Conservation (phyloP, 345 rosid species). For the Durio zibethinus region DNA sequence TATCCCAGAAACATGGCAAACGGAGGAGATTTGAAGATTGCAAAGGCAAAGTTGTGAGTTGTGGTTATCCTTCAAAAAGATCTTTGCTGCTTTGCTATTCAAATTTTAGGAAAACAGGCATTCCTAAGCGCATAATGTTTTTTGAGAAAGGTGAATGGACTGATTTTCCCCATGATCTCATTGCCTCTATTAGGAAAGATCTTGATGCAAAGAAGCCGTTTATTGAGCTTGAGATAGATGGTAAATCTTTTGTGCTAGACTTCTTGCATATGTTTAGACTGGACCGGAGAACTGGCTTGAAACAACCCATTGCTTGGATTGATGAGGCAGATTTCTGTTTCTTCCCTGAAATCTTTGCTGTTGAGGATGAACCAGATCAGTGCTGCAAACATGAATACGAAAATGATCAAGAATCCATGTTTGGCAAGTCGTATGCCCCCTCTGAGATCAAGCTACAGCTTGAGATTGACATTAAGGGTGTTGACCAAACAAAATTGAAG, state of each 20-base stretch:
- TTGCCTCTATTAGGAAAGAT: conserved; percentile 47
- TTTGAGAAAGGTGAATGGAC: conserved; percentile 76
- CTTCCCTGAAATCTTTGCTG: conserved; percentile 65
- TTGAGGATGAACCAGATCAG: conserved; percentile 33
- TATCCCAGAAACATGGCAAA: conserved; percentile 35
- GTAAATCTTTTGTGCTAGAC: conserved; percentile 55
- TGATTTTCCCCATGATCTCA: conserved; percentile 51
- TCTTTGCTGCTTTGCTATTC: conserved; percentile 58
- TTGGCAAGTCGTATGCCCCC: conserved; percentile 30
- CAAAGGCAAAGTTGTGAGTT: conserved; percentile 25
- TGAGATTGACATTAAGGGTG: conserved; percentile 70
- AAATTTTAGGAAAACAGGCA: conserved; percentile 62
- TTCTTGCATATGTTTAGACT: conserved; percentile 75
- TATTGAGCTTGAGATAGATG: conserved; percentile 51
- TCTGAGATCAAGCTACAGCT: conserved; percentile 76
- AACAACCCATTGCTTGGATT: conserved; percentile 88
- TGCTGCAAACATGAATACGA: conserved; percentile 38
- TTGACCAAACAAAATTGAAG: conserved; percentile 40
- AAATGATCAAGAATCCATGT: conserved; percentile 23
- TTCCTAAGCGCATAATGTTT: conserved; percentile 68
- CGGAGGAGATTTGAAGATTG: conserved; percentile 46
- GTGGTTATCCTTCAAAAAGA: conserved; percentile 34
- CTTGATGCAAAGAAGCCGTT: conserved; percentile 59
- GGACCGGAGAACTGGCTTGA: conserved; percentile 61
- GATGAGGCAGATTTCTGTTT: conserved; percentile 72